Evolutionary conservation across 352 stramenopile genomes (phyloP).

Genomic region (Pythium guiyangense): DNA sequence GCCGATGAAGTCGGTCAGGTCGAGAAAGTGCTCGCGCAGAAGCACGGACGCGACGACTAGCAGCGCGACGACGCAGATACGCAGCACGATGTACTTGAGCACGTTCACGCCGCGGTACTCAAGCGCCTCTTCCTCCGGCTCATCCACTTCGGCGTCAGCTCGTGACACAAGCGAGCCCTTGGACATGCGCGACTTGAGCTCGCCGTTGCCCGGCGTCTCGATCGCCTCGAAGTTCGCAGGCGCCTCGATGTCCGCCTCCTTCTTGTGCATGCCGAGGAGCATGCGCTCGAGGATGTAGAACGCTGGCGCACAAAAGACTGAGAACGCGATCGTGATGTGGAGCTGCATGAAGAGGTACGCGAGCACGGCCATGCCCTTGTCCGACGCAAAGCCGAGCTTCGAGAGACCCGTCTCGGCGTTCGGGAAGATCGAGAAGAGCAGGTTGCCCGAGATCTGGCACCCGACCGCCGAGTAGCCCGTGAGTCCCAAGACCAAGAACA

Average conservation of each 20-base stretch:
- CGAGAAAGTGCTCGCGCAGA: slow-evolving; percentile 37
- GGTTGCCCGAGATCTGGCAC: too few species aligned
- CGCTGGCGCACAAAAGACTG: slow-evolving; percentile 15
- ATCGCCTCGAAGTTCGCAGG: too few species aligned
- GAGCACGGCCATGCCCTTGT: slow-evolving; percentile 12
- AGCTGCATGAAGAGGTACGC: slow-evolving; percentile 22
- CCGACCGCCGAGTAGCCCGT: too few species aligned
- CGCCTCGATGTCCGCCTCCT: slow-evolving; percentile 5
- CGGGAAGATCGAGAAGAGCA: too few species aligned
- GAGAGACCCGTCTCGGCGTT: too few species aligned
- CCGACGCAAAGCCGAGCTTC: too few species aligned
- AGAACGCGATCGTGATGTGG: slow-evolving; percentile 25
- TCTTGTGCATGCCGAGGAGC: slow-evolving; percentile 19
- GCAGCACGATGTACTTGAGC: slow-evolving; percentile 15
- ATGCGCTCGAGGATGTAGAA: slow-evolving; percentile 21
- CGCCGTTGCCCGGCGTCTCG: too few species aligned
- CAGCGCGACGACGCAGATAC: slow-evolving; percentile 25
- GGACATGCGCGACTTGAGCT: slow-evolving; percentile 1
- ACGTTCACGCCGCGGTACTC: slow-evolving; percentile 30
- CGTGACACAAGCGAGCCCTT: slow-evolving; percentile 19
- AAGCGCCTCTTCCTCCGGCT: slow-evolving; percentile 11
- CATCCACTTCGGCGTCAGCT: slow-evolving; percentile 13
- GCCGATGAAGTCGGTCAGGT: slow-evolving; percentile 41
- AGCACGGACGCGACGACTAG: slow-evolving; percentile 33
- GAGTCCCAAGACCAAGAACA: too few species aligned